Evolutionary conservation across 2,329 filamentous ascomycete species (phyloP).

Genomic region (Diaporthe eres): DNA sequence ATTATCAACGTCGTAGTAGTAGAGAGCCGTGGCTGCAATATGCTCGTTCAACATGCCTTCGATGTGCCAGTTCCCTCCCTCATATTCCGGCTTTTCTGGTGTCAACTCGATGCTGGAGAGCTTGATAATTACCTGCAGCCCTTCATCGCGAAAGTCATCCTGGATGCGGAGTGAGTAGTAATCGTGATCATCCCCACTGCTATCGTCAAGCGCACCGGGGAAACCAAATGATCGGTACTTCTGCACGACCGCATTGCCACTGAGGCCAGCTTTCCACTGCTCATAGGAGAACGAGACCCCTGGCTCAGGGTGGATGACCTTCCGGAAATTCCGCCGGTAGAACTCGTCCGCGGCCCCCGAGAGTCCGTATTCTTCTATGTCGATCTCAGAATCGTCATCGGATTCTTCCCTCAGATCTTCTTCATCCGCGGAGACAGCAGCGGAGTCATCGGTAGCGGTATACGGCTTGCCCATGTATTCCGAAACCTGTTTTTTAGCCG

Average conservation of each 20-base stretch:
- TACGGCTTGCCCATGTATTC: not conserved
- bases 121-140: slow-evolving; percentile 75
- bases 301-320: slow-evolving; percentile 42
- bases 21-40: slow-evolving; percentile 69
- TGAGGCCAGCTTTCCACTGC: not conserved
- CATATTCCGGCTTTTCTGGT: slow-evolving; percentile 66
- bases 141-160: slow-evolving; percentile 50
- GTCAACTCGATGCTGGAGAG: slow-evolving; percentile 71
- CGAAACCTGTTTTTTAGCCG: not conserved
- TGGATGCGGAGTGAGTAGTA: slow-evolving; percentile 42
- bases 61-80: slow-evolving; percentile 63
- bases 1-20: slow-evolving; percentile 67
- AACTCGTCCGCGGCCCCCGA: not conserved
- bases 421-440: not conserved
- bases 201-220: slow-evolving; percentile 1
- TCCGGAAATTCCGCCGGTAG: slow-evolving; percentile 33
- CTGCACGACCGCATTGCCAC: not conserved
- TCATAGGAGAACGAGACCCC: slow-evolving; percentile 34
- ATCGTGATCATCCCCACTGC: slow-evolving; percentile 44
- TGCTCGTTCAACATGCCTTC: slow-evolving; percentile 67
- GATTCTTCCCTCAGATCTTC: slow-evolving; percentile 37
- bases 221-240: not conserved
- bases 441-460: not conserved
- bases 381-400: slow-evolving; percentile 44
- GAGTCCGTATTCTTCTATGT: slow-evolving; percentile 31